Conservation (phyloP, 306 rosid species). For the Prunus padus region DNA sequence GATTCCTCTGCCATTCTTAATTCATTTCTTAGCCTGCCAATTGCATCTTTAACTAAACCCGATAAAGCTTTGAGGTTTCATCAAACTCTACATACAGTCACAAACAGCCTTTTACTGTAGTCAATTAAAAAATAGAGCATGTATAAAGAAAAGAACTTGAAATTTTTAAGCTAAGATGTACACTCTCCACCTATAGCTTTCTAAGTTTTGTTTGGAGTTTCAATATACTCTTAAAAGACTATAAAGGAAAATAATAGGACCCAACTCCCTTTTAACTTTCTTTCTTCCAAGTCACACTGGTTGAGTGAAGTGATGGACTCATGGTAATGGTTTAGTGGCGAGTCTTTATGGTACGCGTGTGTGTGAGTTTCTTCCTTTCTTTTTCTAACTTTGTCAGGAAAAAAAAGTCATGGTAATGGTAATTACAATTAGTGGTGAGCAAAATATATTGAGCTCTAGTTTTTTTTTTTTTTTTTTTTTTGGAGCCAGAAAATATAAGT, state of each 20-base stretch:
- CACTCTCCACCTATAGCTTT: background rate
- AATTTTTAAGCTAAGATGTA: background rate
- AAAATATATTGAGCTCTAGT: too few relatives aligned
- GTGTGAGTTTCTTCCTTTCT: too few relatives aligned
- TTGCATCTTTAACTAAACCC: conserved; percentile 76
- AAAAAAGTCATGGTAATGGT: too few relatives aligned
- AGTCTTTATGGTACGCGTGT: too few relatives aligned
- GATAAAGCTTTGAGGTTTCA: conserved; percentile 60
- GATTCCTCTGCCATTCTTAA: conserved; percentile 11
- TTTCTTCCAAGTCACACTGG: too few relatives aligned
- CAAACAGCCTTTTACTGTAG: conserved; percentile 77
- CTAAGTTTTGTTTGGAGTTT: too few relatives aligned
- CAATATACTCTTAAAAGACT: background rate
- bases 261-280: too few relatives aligned
- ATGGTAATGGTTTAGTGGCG: too few relatives aligned
- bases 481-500: background rate
- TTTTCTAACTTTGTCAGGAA: too few relatives aligned
- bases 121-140: conserved; percentile 19
- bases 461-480: background rate
- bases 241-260: too few relatives aligned
- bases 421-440: background rate
- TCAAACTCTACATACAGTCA: conserved; percentile 67
- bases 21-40: conserved; percentile 49
- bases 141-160: background rate
- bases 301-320: too few relatives aligned